phyloP scores from a whole-genome alignment of 768 basidiomycete genomes.

The Trametes villosa region DNA sequence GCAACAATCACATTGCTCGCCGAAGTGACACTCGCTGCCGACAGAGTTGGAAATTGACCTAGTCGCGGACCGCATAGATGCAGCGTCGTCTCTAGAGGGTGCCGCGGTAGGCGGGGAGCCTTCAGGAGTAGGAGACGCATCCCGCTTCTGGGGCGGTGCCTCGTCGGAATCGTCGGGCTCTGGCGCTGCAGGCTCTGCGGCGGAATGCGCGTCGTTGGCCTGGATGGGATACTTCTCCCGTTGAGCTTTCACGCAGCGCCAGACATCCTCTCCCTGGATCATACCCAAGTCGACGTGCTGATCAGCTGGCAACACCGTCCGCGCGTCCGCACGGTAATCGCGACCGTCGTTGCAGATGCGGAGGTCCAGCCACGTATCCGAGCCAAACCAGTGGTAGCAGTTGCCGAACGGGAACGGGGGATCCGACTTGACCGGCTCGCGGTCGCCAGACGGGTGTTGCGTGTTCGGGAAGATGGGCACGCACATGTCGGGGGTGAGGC shows the following conservation, averaged over 20 bases:
- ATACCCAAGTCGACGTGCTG: background rate
- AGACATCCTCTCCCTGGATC: background rate
- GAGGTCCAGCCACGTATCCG: background rate
- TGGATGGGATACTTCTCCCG: no score
- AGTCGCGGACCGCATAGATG: no score
- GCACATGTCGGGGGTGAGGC: conserved; percentile 1
- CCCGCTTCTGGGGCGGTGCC: no score
- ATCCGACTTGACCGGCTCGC: background rate
- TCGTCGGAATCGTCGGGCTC: no score
- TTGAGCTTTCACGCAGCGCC: background rate
- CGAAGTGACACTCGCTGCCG: no score
- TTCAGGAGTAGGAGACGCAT: no score
- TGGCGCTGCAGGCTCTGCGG: no score
- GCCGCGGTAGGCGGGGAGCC: no score
- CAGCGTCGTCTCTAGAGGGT: no score
- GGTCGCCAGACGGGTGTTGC: background rate
- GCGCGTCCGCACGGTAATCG: background rate
- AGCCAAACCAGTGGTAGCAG: conserved; percentile 5
- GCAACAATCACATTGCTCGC: no score
- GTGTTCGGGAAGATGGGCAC: conserved; percentile 1
- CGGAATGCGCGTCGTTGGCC: no score
- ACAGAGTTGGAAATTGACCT: no score
- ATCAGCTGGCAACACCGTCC: background rate
- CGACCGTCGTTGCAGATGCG: background rate
- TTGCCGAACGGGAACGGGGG: background rate